Base-by-base conservation (phyloP, 2,329 filamentous ascomycete species). In the Graphilbum fragrans region DNA sequence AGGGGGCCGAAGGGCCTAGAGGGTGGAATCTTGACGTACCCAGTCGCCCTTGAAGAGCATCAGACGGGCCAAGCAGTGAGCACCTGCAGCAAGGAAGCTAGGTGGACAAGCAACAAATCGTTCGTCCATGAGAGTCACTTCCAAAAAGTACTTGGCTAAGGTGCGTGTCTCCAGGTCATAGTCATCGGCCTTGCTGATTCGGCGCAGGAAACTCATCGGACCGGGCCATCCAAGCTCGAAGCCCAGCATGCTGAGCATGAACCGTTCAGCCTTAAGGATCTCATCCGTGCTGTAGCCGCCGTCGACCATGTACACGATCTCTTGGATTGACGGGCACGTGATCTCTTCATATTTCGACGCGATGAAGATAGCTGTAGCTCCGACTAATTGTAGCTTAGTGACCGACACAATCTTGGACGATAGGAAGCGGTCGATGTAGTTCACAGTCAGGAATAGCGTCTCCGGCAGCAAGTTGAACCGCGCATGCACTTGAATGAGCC, bases 321-420 rank as follows among this genome's bases (percentile, higher is more conserved):
- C 92, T 47, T 83, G 76, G 19, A 98, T 79, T 1, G 90, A 94
- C 20, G 88, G 92, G 60, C 88, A 94, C 62, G 94, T 94, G 67
- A 98, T 95, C 65, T 98, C 92, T 62, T 98, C 92, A 57, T 95
- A 98, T 64, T 98, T 98, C 52, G 92, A 85, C 12, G 92, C 92
- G 46, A 98, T 81, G 53, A 96, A 88, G 50, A 98, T 82, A 21
- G 92, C 92, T 4, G 92, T 96, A 19, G 92, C 90, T 37, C 92
- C 92, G 39, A 96, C 92, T 16, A 98, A 77, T 65, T 98, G 92
- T 36, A 98, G 72, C 65, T 96, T 96, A 47, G 83, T 85, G 14
- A 96, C 74, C 2, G 92, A 96, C 27, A 98, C 88, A 31, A 95
- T 80, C 68, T 98, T 98, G 67, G 77, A 77, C 1, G 88, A 92